Evolutionary conservation across 495 filamentous ascomycete species (phyloP), one percentile per base, ranked within the genome.

Genomic region (Trichoderma reesei): DNA sequence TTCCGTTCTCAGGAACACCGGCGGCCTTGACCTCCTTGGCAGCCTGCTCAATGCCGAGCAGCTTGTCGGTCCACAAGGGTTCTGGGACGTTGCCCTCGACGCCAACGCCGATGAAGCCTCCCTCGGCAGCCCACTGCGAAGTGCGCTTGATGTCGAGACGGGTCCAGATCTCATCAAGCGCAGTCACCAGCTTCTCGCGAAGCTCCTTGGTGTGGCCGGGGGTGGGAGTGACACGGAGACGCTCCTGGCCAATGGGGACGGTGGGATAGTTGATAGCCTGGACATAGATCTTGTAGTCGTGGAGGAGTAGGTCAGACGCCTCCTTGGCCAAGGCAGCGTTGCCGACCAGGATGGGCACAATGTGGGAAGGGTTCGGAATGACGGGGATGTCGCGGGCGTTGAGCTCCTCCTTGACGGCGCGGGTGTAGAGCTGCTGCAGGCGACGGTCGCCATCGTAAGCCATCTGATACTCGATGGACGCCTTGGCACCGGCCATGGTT

Each of bases 201-300:
- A 86, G 91, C 66, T 88, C 80, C 72, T 86, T 86, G 61, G 84
- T 85, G 72, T 98, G 94, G 41, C 94, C 94, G 0, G 94, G 94
- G 10, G 94, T 98, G 0, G 94, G 94, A 8, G 94, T 98, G 73
- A 98, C 89, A 67, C 94, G 88, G 61, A 98, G 83, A 38, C 94
- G 88, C 76, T 98, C 94, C 78, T 98, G 90, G 14, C 94, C 94
- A 5, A 93, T 89, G 1, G 94, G 94, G 1, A 98, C 94, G 63
- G 94, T 98, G 7, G 94, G 94, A 76, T 98, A 98, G 78, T 98
- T 98, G 82, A 98, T 98, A 64, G 90, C 90, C 76, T 98, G 94
- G 14, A 98, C 94, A 71, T 98, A 98, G 74, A 98, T 98, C 59
- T 85, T 85, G 75, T 94, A 87, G 64, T 94, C 85, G 65, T 90